Conservation (phyloP, 352 stramenopile genomes). For the Globisporangium apiculatum region DNA sequence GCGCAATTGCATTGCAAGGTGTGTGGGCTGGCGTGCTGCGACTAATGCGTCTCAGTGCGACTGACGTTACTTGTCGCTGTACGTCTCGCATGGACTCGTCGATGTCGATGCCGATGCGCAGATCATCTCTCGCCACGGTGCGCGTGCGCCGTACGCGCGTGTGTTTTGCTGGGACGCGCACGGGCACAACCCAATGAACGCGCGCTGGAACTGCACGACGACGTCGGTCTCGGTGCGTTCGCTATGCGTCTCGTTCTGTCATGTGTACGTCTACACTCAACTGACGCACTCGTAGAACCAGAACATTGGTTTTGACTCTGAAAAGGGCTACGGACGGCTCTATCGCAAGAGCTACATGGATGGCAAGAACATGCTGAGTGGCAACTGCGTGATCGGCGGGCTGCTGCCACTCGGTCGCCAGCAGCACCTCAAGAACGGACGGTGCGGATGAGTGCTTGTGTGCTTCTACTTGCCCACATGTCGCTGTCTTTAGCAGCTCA, state of each 20-base stretch:
- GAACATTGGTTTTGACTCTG: slow-evolving; percentile 47
- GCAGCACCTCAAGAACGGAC: slow-evolving; percentile 71
- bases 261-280: not conserved
- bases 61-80: not conserved
- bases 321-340: slow-evolving; percentile 56
- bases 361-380: slow-evolving; percentile 68
- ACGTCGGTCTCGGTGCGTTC: slow-evolving; percentile 66
- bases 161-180: slow-evolving; percentile 76
- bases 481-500: too few species aligned
- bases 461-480: not conserved
- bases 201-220: slow-evolving; percentile 65
- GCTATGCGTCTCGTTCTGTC: too few species aligned
- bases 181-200: slow-evolving; percentile 66
- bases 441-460: slow-evolving; percentile 20
- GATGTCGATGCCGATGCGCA: not conserved
- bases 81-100: not conserved
- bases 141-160: slow-evolving; percentile 56
- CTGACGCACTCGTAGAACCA: slow-evolving; percentile 37
- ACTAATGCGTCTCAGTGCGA: not conserved
- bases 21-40: not conserved
- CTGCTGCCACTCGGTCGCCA: slow-evolving; percentile 68
- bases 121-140: slow-evolving; percentile 73
- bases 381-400: slow-evolving; percentile 65
- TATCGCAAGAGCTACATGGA: slow-evolving; percentile 78
- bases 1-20: not conserved